Conservation (phyloP, 805 yeast species). For the Saccharomycopsis javanensis region DNA sequence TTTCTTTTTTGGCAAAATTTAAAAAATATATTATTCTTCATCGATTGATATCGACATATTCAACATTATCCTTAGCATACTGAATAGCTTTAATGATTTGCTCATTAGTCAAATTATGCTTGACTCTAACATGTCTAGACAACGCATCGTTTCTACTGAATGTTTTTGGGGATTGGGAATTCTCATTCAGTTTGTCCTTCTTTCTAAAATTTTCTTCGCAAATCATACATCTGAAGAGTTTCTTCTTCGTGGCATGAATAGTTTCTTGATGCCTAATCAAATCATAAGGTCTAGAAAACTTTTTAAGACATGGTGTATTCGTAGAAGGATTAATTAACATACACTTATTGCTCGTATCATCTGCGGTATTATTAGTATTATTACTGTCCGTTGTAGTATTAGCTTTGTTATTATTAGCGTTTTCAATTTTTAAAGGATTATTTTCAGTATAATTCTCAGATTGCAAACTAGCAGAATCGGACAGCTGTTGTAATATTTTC, state of each 20-base stretch:
- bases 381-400: not conserved
- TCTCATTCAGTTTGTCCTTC: slow-evolving; percentile 15
- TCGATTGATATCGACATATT: slow-evolving; percentile 27
- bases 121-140: slow-evolving; percentile 85
- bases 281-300: slow-evolving; percentile 91
- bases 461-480: not conserved
- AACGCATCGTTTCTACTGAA: slow-evolving; percentile 92
- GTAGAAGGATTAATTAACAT: slow-evolving; percentile 49
- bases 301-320: slow-evolving; percentile 58
- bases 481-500: not conserved
- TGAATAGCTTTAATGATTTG: slow-evolving; percentile 65
- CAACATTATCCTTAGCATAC: slow-evolving; percentile 70
- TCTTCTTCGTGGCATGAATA: slow-evolving; percentile 82
- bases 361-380: slow-evolving; percentile 13
- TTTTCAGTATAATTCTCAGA: slow-evolving; percentile 9
- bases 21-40: not conserved
- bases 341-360: slow-evolving; percentile 39
- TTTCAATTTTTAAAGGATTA: not conserved
- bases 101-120: slow-evolving; percentile 63
- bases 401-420: not conserved
- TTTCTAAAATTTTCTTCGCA: slow-evolving; percentile 53
- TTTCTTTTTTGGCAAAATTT: not conserved
- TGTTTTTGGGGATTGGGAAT: slow-evolving; percentile 43
- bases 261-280: slow-evolving; percentile 93
- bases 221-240: slow-evolving; percentile 74